Evolutionary conservation across 148 eudicot species (phyloP).

Genomic region (Amaranthus palmeri): DNA sequence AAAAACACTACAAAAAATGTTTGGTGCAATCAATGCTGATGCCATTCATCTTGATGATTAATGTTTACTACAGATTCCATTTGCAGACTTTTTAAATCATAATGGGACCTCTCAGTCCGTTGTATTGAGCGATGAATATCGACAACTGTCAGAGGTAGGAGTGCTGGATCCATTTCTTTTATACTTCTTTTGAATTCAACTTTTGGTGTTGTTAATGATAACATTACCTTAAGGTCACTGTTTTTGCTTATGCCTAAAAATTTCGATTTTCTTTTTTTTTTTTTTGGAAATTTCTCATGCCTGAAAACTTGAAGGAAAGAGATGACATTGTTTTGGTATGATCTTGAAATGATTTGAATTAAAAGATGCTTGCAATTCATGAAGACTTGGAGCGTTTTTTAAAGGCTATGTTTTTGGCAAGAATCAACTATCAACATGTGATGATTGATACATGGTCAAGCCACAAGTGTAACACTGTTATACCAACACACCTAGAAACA

Average conservation of each 20-base stretch:
- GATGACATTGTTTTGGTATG: background rate
- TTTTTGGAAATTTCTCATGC: background rate
- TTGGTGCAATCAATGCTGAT: background rate
- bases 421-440: background rate
- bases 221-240: background rate
- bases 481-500: too few relatives aligned
- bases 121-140: conserved; percentile 55
- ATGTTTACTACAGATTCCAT: conserved; percentile 56
- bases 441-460: too few relatives aligned
- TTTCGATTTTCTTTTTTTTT: too few relatives aligned
- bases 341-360: background rate
- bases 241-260: background rate
- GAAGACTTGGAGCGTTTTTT: background rate
- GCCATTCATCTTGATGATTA: background rate
- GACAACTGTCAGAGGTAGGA: conserved; percentile 54
- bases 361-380: background rate
- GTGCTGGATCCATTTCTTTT: background rate
- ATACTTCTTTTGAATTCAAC: background rate
- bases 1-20: background rate
- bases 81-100: conserved; percentile 88
- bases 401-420: background rate
- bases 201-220: background rate
- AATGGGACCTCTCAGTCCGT: conserved; percentile 45
- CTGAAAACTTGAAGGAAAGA: background rate
- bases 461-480: too few relatives aligned